Conservation (phyloP, 2,329 filamentous ascomycete genomes). For the Fusarium bactridioides region DNA sequence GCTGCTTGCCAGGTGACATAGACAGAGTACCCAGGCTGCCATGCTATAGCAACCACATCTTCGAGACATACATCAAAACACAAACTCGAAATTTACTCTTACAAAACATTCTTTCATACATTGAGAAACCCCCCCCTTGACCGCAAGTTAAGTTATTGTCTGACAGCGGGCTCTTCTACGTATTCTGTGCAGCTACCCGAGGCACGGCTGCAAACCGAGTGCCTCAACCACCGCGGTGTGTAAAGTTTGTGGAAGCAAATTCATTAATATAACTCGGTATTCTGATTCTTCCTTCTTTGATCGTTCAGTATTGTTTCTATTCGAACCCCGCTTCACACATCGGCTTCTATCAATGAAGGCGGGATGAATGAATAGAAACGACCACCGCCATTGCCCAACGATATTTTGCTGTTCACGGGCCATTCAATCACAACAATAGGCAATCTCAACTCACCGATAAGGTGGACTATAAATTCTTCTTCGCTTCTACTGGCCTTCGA, state of each 20-base stretch:
- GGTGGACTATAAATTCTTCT: constrained; percentile 20
- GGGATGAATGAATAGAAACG: constrained; percentile 15
- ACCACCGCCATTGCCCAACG: constrained; percentile 12
- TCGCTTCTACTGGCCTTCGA: neutral
- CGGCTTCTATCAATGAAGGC: neutral
- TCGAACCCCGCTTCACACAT: neutral
- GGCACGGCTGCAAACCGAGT: constrained; percentile 13
- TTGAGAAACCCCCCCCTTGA: too few species aligned
- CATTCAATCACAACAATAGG: constrained; percentile 12
- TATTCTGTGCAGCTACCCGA: constrained; percentile 17
- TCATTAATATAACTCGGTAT: neutral
- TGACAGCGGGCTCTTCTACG: neutral
- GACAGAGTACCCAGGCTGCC: neutral
- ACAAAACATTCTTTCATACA: neutral
- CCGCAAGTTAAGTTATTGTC: neutral
- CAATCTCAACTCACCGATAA: constrained; percentile 4
- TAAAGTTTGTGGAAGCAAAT: constrained; percentile 6
- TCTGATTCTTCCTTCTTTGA: neutral
- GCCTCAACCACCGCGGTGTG: neutral
- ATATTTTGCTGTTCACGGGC: neutral
- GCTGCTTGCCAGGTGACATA: constrained; percentile 15
- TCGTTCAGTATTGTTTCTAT: neutral
- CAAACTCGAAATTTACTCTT: neutral
- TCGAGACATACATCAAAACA: neutral
- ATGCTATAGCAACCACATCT: neutral